Base-by-base conservation (phyloP, 1,139 yeast species). In the Taphrina betulina region DNA sequence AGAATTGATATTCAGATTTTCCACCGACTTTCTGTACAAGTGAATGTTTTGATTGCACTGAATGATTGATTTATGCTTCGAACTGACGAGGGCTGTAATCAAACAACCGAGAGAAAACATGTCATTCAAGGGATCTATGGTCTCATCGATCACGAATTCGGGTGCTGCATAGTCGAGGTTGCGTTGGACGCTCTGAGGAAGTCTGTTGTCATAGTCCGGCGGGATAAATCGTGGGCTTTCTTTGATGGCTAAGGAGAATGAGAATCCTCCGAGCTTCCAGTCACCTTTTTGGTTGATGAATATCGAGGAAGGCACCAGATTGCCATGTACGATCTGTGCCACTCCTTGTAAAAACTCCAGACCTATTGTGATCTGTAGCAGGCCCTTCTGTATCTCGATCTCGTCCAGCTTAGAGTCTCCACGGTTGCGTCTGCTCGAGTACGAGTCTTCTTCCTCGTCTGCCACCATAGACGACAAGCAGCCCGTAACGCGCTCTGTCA, bases 261-360 rank as follows among this genome's bases (percentile, higher is more conserved):
- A 78, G 61, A 85, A 77, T 0, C 97, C 96, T 5, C 85, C 78
- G 2, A 92, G 69, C 69, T 90, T 92, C 97, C 97, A 94, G 69
- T 92, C 98, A 1, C 95, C 94, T 63, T 85, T 89, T 38, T 80
- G 82, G 62, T 85, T 90, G 23, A 92, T 77, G 60, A 83, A 78
- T 0, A 92, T 75, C 0, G 95, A 80, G 12, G 78, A 73, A 0
- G 98, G 98, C 62, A 83, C 83, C 29, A 94, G 64, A 63, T 89
- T 87, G 63, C 85, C 71, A 70, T 90, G 96, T 14, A 87, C 84
- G 29, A 81, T 78, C 17, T 82, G 78, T 24, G 95, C 86, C 58
- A 81, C 79, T 60, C 80, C 79, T 68, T 92, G 96, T 44, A 92
- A 75, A 65, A 92, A 92, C 62, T 84, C 83, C 42, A 92, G 69